Conservation (phyloP, 2,329 filamentous ascomycete genomes). For the Nakataea oryzae region DNA sequence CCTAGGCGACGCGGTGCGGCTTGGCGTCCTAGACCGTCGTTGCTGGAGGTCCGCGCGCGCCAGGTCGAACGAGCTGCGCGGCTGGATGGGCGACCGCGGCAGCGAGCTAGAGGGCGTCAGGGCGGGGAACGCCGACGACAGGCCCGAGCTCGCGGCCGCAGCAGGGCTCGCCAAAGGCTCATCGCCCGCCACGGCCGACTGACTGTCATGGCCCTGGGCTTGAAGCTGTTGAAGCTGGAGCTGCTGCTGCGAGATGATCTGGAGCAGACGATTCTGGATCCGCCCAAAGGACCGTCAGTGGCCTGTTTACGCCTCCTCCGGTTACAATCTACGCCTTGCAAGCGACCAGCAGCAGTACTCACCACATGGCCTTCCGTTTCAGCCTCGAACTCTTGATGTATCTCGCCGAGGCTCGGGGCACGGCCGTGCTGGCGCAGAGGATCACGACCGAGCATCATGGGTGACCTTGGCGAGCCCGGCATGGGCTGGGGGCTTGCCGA, state of each 20-base stretch:
- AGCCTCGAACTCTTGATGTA: conserved; percentile 69
- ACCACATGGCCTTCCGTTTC: conserved; percentile 73
- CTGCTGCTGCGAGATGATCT: conserved; percentile 69
- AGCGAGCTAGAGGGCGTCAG: conserved; percentile 29
- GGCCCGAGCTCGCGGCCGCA: conserved; percentile 19
- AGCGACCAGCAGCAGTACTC: conserved; percentile 15
- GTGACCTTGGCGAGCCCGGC: conserved; percentile 31
- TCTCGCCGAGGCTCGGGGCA: conserved; percentile 61
- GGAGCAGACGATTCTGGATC: conserved; percentile 58
- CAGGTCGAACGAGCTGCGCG: conserved; percentile 49
- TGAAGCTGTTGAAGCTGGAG: conserved; percentile 56
- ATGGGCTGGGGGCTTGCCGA: conserved; percentile 33
- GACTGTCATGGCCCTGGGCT: conserved; percentile 26
- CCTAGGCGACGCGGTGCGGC: conserved; percentile 44
- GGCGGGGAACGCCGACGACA: conserved; percentile 22
- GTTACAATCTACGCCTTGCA: background rate
- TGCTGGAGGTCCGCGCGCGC: conserved; percentile 37
- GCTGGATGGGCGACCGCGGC: conserved; percentile 40
- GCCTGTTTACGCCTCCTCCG: background rate
- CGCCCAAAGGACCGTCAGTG: background rate
- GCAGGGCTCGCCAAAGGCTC: conserved; percentile 13
- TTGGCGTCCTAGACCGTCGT: conserved; percentile 48
- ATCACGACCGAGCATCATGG: conserved; percentile 31
- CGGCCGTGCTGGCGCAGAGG: conserved; percentile 49
- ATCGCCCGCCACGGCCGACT: conserved; percentile 23